phyloP scores from a whole-genome alignment of 2,329 filamentous ascomycete species.

The Neonectria faginata region DNA sequence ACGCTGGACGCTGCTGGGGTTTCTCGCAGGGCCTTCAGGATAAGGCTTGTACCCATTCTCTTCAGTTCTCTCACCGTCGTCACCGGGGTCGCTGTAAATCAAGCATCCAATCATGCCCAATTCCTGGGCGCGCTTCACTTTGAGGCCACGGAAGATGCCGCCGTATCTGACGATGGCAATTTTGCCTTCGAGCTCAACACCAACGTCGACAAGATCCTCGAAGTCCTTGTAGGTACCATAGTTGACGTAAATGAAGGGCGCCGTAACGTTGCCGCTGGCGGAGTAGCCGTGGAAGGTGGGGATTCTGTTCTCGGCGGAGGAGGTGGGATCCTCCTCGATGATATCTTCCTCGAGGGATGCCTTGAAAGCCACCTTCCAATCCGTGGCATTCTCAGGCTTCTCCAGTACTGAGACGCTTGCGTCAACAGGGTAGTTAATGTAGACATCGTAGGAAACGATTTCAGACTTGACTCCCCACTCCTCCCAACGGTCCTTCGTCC shows the following conservation, averaged over 20 bases:
- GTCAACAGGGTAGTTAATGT: conserved; percentile 80
- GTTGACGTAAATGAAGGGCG: conserved; percentile 87
- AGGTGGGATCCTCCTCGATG: conserved; percentile 84
- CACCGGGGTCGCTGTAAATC: conserved; percentile 89
- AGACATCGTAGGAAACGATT: conserved; percentile 79
- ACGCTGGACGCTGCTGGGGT: conserved; percentile 90
- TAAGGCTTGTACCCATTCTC: conserved; percentile 84
- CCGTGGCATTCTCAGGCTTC: conserved; percentile 49
- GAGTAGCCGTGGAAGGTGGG: conserved; percentile 97
- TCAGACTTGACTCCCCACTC: conserved; percentile 74
- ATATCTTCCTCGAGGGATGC: conserved; percentile 87
- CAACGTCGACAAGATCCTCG: conserved; percentile 80
- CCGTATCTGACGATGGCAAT: conserved; percentile 91
- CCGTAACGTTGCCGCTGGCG: conserved; percentile 91
- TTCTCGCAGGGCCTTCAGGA: conserved; percentile 85
- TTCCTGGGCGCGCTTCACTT: conserved; percentile 92
- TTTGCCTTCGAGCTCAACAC: conserved; percentile 82
- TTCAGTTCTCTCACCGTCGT: conserved; percentile 85
- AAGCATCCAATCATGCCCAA: conserved; percentile 88
- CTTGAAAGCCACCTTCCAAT: conserved; percentile 77
- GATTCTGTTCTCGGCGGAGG: conserved; percentile 75
- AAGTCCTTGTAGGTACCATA: conserved; percentile 90
- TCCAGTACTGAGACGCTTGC: conserved; percentile 76
- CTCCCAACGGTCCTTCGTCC: conserved; percentile 80
- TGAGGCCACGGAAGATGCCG: conserved; percentile 86